Evolutionary conservation across 1,139 yeast genomes (phyloP), one percentile per base, ranked within the genome.

Genomic region (Saccharomyces hybrid): DNA sequence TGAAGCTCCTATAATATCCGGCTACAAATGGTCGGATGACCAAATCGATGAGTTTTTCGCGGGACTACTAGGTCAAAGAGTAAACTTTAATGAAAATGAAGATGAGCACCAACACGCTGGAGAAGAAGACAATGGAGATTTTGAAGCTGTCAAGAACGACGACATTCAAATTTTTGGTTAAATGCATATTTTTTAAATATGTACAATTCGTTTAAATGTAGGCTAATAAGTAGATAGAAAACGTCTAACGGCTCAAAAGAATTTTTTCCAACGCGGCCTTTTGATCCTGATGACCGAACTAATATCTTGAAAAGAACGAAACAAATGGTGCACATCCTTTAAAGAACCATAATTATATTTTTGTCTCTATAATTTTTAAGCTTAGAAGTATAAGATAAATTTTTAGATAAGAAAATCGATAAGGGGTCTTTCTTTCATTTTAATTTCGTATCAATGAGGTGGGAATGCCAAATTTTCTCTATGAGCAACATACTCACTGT

Each of bases 41-140:
- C 97, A 91, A 72, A 88, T 89, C 51, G 98, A 91, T 70, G 97
- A 91, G 66, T 81, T 91, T 59, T 91, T 90, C 72, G 93, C 96
- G 1, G 88, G 96, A 6, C 75, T 91, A 50, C 77, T 91, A 56
- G 99, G 98, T 0, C 96, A 88, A 68, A 83, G 79, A 65, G 82
- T 91, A 49, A 81, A 83, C 63, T 84, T 90, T 81, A 78, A 76
- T 47, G 79, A 78, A 47, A 76, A 70, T 1, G 80, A 73, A 46
- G 71, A 70, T 0, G 75, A 67, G 16, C 73, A 66, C 2, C 78
- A 71, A 9, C 76, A 66, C 3, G 75, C 69, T 5, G 75, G 69
- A 2, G 74, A 70, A 4, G 73, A 67, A 9, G 74, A 72, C 7
- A 71, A 66, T 9, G 67, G 64, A 25, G 70, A 63, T 50, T 68